Conservation (phyloP, 495 filamentous ascomycete species). For the Chaetomium fimeti region DNA sequence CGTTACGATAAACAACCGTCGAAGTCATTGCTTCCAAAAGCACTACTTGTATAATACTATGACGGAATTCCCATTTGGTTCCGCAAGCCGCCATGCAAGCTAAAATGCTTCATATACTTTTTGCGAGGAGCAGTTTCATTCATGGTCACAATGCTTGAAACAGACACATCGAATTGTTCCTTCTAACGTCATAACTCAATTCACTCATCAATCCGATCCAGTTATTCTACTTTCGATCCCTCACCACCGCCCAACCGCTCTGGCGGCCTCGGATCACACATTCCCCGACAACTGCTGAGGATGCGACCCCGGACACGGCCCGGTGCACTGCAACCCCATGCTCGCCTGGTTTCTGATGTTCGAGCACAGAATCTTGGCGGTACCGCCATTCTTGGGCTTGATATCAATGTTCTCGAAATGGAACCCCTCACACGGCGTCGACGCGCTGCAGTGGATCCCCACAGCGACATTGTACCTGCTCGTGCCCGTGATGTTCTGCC, state of each 20-base stretch:
- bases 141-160: too few relatives aligned
- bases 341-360: conserved; percentile 45
- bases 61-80: too few relatives aligned
- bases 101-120: too few relatives aligned
- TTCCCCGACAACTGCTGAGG: conserved; percentile 49
- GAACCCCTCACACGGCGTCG: conserved; percentile 49
- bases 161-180: too few relatives aligned
- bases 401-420: conserved; percentile 54
- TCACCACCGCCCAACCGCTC: not conserved
- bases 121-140: too few relatives aligned
- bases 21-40: too few relatives aligned
- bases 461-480: conserved; percentile 54
- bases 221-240: not conserved
- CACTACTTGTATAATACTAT: too few relatives aligned
- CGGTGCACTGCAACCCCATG: conserved; percentile 42
- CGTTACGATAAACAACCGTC: too few relatives aligned
- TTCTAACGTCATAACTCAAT: too few relatives aligned
- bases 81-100: too few relatives aligned
- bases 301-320: conserved; percentile 44
- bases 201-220: too few relatives aligned
- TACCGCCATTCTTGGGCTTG: conserved; percentile 42
- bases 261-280: conserved; percentile 22
- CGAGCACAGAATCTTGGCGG: conserved; percentile 47
- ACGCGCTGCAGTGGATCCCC: conserved; percentile 53
- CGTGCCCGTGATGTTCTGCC: conserved; percentile 58